Evolutionary conservation across 2,329 filamentous ascomycete species (phyloP).

Genomic region (Paecilomyces sp.): DNA sequence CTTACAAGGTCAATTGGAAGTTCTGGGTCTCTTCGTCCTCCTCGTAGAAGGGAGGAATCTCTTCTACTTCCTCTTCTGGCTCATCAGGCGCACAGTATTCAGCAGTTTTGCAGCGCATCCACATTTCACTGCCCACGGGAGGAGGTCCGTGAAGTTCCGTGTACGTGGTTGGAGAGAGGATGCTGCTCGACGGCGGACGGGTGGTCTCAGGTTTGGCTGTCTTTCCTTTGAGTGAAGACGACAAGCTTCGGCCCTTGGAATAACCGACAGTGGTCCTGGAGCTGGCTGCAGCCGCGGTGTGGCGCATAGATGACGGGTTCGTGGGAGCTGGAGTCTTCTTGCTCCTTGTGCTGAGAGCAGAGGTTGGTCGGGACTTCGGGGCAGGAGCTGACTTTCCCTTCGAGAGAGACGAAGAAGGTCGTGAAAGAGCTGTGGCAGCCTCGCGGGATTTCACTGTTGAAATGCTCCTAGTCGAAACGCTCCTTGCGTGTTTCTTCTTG

Average conservation of each 20-base stretch:
- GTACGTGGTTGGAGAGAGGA: conserved; percentile 35
- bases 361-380: conserved; percentile 29
- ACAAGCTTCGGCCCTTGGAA: conserved; percentile 58
- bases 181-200: conserved; percentile 15
- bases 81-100: conserved; percentile 25
- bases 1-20: conserved; percentile 34
- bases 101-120: conserved; percentile 31
- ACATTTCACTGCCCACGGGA: conserved; percentile 37
- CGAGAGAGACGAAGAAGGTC: conserved; percentile 21
- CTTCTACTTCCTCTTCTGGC: conserved; percentile 18
- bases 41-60: conserved; percentile 22
- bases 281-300: conserved; percentile 55
- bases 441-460: conserved; percentile 34
- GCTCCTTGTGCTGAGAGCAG: conserved; percentile 26
- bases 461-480: conserved; percentile 11
- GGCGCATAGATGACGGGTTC: conserved; percentile 49
- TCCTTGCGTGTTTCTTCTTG: conserved; percentile 15
- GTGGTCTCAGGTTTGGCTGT: conserved; percentile 13
- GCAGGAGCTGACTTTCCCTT: conserved; percentile 21
- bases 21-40: conserved; percentile 32
- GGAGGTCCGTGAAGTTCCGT: conserved; percentile 35
- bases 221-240: conserved; percentile 21
- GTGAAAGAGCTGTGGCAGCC: conserved; percentile 31
- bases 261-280: conserved; percentile 83
- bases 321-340: conserved; percentile 38